These are phyloP conservation scores for Rhodotorula graminis DNA, from an alignment of 768 basidiomycete species.

Conservation along the genomic window DNA sequence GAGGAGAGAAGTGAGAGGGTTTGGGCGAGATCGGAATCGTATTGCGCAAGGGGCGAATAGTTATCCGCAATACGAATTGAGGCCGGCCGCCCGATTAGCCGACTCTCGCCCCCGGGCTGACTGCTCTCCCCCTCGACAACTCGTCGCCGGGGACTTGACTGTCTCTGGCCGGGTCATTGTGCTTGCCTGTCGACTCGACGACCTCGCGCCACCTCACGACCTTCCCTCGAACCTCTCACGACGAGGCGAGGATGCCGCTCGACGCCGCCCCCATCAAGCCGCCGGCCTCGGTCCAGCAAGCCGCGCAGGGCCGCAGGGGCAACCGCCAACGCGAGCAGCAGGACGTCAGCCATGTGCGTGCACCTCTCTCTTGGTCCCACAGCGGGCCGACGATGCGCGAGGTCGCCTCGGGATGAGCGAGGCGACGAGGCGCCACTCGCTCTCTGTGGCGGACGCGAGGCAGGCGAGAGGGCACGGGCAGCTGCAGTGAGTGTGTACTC, in stretches of 20 bases:
- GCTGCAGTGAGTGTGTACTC: too few relatives aligned
- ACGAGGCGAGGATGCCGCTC: background rate
- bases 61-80: too few relatives aligned
- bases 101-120: too few relatives aligned
- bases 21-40: too few relatives aligned
- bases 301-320: background rate
- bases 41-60: too few relatives aligned
- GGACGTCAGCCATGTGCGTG: conserved; percentile 31
- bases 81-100: too few relatives aligned
- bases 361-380: background rate
- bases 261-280: conserved; percentile 1
- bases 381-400: background rate
- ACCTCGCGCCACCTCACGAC: background rate
- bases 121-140: too few relatives aligned
- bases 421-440: background rate
- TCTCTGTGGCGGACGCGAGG: too few relatives aligned
- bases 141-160: background rate
- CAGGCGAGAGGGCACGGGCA: too few relatives aligned
- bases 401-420: background rate
- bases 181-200: background rate
- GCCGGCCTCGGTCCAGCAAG: too few relatives aligned
- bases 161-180: background rate
- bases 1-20: too few relatives aligned
- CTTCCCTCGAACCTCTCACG: background rate
- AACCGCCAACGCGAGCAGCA: background rate